These are phyloP conservation scores for Cajanus cajan DNA, from an alignment of 306 rosid genomes.

Conservation along the genomic window DNA sequence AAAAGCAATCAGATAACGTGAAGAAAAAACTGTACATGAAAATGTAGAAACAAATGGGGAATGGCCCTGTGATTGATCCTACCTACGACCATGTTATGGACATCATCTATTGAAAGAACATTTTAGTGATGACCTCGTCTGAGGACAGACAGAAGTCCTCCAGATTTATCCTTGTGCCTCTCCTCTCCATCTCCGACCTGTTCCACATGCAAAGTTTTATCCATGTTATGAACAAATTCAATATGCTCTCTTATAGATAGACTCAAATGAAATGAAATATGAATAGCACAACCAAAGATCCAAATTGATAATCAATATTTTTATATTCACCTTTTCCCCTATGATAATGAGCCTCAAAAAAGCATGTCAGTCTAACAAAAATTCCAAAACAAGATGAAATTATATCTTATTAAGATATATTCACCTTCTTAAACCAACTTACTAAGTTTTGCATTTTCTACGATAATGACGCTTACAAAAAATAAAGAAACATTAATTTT, in stretches of 20 bases:
- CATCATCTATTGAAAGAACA: conserved; percentile 12
- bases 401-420: too few relatives aligned
- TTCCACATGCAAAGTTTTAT: conserved; percentile 9
- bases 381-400: too few relatives aligned
- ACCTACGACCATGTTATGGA: conserved; percentile 33
- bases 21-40: conserved; percentile 52
- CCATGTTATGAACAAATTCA: neutral
- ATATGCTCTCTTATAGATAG: neutral
- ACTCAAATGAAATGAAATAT: too few relatives aligned
- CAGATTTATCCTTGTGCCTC: conserved; percentile 54
- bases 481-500: neutral
- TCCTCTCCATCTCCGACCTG: conserved; percentile 81
- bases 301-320: too few relatives aligned
- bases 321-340: too few relatives aligned
- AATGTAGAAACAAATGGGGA: conserved; percentile 24
- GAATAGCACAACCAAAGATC: too few relatives aligned
- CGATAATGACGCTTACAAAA: neutral
- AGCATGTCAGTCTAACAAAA: too few relatives aligned
- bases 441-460: neutral
- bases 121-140: conserved; percentile 67
- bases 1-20: conserved; percentile 1
- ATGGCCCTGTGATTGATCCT: conserved; percentile 32
- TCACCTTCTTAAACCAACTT: neutral
- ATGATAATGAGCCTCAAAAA: too few relatives aligned
- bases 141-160: conserved; percentile 67